Percentiles rank a stretch among this genome's conserved stretches.
phyloP scores from a whole-genome alignment of 495 filamentous ascomycete genomes.

The Aspergillus campestris region DNA sequence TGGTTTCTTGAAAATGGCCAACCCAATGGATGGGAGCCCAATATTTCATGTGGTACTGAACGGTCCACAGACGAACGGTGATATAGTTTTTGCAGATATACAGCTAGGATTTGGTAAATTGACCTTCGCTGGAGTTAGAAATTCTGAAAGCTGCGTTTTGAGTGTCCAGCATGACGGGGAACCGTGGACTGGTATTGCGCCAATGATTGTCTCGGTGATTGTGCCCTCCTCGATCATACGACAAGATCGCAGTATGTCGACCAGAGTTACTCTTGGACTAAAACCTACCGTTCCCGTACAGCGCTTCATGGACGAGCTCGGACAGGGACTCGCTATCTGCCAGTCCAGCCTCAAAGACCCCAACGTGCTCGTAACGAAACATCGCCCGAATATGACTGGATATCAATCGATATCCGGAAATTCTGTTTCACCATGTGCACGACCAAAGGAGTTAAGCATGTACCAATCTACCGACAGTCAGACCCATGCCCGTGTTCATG shows the following conservation, averaged over 20 bases:
- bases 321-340: slow-evolving; percentile 2
- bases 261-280: slow-evolving; percentile 19
- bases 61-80: neutral
- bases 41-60: no score
- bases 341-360: slow-evolving; percentile 5
- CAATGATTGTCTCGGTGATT: slow-evolving; percentile 33
- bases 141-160: slow-evolving; percentile 18
- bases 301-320: no score
- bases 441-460: no score
- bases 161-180: slow-evolving; percentile 10
- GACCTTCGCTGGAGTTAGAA: slow-evolving; percentile 11
- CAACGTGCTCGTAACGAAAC: slow-evolving; percentile 28
- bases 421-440: no score
- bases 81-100: slow-evolving; percentile 7
- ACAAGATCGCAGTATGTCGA: no score
- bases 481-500: no score
- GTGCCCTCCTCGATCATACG: slow-evolving; percentile 21
- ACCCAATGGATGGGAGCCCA: no score
- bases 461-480: no score
- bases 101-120: slow-evolving; percentile 28
- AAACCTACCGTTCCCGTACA: neutral
- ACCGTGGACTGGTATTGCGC: slow-evolving; percentile 25
- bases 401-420: slow-evolving; percentile 3
- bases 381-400: slow-evolving; percentile 16
- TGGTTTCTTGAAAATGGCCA: no score